Percentiles rank a stretch among this genome's conserved stretches.
phyloP scores from a whole-genome alignment of 352 stramenopile species.

The Phytophthora tubulina region DNA sequence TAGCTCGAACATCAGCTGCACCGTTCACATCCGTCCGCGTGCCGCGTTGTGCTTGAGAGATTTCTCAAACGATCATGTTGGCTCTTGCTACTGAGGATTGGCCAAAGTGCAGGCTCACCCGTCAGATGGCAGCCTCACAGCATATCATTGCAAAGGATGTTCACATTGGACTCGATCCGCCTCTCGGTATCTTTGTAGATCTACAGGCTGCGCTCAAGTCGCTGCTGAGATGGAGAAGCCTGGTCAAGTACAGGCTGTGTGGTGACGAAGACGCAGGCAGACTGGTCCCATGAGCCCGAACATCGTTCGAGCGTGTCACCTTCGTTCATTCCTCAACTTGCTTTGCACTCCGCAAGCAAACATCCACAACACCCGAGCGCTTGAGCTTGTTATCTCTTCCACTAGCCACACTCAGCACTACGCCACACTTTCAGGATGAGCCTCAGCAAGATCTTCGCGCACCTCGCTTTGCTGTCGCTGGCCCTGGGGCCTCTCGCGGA shows the following conservation, averaged over 20 bases:
- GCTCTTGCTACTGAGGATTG: constrained; percentile 1
- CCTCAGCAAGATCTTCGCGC: constrained; percentile 41
- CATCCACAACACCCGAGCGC: too few species aligned
- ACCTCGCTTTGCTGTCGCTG: constrained; percentile 37
- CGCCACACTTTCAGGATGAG: constrained; percentile 34
- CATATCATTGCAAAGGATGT: neutral
- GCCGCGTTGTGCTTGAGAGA: neutral
- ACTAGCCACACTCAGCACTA: constrained; percentile 10
- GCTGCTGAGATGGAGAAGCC: too few species aligned
- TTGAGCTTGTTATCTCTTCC: too few species aligned
- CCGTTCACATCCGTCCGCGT: neutral
- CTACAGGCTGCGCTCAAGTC: too few species aligned
- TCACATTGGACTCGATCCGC: too few species aligned
- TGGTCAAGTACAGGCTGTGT: too few species aligned
- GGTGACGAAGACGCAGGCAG: too few species aligned
- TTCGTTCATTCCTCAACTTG: too few species aligned
- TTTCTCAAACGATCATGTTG: neutral
- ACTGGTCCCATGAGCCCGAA: too few species aligned
- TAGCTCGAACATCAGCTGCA: neutral
- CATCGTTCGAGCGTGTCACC: too few species aligned
- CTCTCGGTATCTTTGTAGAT: too few species aligned
- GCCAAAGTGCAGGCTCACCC: constrained; percentile 1
- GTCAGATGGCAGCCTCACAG: constrained; percentile 3
- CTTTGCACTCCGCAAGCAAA: too few species aligned
- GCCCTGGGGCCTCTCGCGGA: constrained; percentile 30